These are phyloP conservation scores for Phaffomyces thermotolerans DNA, from an alignment of 805 yeast genomes.

Conservation along the genomic window DNA sequence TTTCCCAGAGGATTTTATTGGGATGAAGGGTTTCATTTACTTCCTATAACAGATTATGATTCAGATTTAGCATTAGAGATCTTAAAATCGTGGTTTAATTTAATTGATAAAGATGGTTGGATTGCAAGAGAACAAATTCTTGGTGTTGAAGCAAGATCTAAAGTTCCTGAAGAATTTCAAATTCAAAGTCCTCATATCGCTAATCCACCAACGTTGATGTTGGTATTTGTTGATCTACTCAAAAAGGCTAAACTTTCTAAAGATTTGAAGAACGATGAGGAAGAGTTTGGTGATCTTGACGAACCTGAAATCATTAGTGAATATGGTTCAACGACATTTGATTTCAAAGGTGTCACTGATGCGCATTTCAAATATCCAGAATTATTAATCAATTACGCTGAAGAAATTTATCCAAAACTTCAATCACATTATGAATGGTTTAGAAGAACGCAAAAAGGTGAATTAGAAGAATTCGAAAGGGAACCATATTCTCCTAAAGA, in stretches of 20 bases:
- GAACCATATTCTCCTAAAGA: constrained; percentile 44
- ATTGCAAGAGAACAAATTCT: constrained; percentile 92
- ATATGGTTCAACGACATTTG: constrained; percentile 16
- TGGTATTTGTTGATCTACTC: constrained; percentile 55
- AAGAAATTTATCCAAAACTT: constrained; percentile 66
- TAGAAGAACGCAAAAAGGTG: constrained; percentile 72
- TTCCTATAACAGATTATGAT: constrained; percentile 78
- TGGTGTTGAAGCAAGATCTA: constrained; percentile 83
- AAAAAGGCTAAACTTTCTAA: constrained; percentile 32
- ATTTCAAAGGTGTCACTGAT: constrained; percentile 34
- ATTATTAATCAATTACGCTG: constrained; percentile 50
- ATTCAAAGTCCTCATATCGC: constrained; percentile 87
- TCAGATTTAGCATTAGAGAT: constrained; percentile 75
- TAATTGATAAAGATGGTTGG: constrained; percentile 92
- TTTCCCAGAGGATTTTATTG: constrained; percentile 97
- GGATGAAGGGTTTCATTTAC: constrained; percentile 96
- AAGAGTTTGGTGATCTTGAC: constrained; percentile 13
- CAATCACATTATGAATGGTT: constrained; percentile 81
- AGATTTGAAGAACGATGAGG: background rate
- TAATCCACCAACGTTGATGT: constrained; percentile 90
- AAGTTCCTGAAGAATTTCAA: constrained; percentile 78
- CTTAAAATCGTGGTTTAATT: constrained; percentile 76
- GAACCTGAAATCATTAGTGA: constrained; percentile 25
- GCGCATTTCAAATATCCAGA: constrained; percentile 52
- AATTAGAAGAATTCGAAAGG: constrained; percentile 63